Percentiles rank a stretch among this genome's conserved stretches.
Conservation (phyloP, 306 rosid species). For the Casuarina equisetifolia region DNA sequence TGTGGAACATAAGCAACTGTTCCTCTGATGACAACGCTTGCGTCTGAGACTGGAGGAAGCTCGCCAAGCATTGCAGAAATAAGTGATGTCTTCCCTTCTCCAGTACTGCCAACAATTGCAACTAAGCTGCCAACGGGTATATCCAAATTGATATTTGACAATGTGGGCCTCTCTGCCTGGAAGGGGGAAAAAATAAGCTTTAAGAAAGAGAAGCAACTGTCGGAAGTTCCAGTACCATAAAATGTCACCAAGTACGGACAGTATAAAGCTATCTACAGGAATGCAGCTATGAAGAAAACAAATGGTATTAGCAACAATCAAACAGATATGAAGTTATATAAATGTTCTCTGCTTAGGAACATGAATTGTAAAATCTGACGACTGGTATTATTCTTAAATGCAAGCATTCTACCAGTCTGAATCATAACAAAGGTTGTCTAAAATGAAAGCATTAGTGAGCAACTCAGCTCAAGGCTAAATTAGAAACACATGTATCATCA, state of each 20-base stretch:
- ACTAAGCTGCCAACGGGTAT: conserved; percentile 57
- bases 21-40: conserved; percentile 50
- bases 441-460: not conserved
- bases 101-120: conserved; percentile 61
- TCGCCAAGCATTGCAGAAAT: conserved; percentile 63
- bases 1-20: conserved; percentile 93
- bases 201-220: not conserved
- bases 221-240: not conserved
- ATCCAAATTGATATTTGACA: conserved; percentile 50
- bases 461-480: not conserved
- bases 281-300: not conserved
- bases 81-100: conserved; percentile 63
- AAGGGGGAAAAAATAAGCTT: not conserved
- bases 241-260: not conserved
- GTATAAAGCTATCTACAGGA: not conserved
- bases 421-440: not conserved
- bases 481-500: not conserved
- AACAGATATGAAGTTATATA: not conserved
- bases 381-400: not conserved
- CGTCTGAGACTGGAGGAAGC: conserved; percentile 45
- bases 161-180: conserved; percentile 47
- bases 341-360: not conserved
- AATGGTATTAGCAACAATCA: not conserved
- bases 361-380: not conserved
- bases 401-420: not conserved